phyloP scores from a whole-genome alignment of 2,329 filamentous ascomycete genomes.

The Capronia coronata region DNA sequence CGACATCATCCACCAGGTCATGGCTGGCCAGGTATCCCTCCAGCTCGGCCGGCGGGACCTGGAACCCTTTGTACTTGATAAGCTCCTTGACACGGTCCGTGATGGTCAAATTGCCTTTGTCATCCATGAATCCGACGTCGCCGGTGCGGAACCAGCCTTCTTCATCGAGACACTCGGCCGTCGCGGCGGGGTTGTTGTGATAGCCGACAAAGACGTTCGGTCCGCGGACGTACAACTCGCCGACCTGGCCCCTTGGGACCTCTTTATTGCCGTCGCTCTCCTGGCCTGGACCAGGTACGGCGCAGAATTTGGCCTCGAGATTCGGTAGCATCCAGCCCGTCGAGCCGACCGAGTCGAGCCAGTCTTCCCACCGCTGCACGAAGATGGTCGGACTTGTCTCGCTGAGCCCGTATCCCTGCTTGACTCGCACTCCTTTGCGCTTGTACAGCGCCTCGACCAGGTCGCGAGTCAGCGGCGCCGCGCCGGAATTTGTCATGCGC shows the following conservation, averaged over 20 bases:
- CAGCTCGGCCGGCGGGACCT: conserved; percentile 47
- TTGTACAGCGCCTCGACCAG: conserved; percentile 69
- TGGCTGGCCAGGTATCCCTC: conserved; percentile 42
- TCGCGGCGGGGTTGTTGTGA: conserved; percentile 53
- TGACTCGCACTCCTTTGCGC: conserved; percentile 70
- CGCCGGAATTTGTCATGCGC: conserved; percentile 79
- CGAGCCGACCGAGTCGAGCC: conserved; percentile 68
- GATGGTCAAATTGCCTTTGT: conserved; percentile 72
- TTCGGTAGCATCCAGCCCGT: conserved; percentile 74
- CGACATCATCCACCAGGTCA: conserved; percentile 39
- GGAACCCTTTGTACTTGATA: conserved; percentile 47
- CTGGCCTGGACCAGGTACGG: conserved; percentile 43
- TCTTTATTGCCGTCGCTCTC: conserved; percentile 43
- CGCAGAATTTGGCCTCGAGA: conserved; percentile 74
- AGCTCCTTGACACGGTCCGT: conserved; percentile 70
- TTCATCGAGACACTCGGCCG: conserved; percentile 50
- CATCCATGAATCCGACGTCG: conserved; percentile 73
- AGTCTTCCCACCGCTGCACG: conserved; percentile 66
- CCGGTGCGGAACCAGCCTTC: conserved; percentile 90
- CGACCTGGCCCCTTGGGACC: conserved; percentile 55
- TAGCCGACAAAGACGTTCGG: conserved; percentile 60
- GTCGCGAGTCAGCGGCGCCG: conserved; percentile 75
- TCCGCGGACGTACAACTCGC: conserved; percentile 63
- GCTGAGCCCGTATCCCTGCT: conserved; percentile 86
- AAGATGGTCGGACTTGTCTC: conserved; percentile 79